Evolutionary conservation across 1,284 basidiomycete species (phyloP), one percentile per base, ranked within the genome.

Genomic region (Puccinia horiana): DNA sequence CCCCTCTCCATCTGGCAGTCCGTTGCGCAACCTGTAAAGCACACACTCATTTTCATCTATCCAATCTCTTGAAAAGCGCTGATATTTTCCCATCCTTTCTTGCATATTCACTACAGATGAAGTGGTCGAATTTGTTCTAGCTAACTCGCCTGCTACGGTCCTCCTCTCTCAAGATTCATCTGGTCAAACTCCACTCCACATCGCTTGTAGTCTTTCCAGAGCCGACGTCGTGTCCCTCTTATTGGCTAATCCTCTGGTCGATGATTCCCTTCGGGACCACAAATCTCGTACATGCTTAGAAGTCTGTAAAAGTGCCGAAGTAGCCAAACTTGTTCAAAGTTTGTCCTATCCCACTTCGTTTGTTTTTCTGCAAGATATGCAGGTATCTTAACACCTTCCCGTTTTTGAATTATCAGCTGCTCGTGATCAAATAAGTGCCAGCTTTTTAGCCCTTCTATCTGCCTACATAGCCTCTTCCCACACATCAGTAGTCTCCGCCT

Each of bases 161-260:
- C 9, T 85, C 78, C 85, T 84, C 72, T 82, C 84, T 0, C 82
- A 83, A 29, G 88, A 88, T 63, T 49, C 84, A 0, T 85, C 87
- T 18, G 91, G 92, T 1, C 93, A 92, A 8, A 95, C 95, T 0
- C 90, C 95, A 0, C 89, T 98, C 0, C 96, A 98, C 86, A 90
- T 98, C 12, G 95, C 95, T 0, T 91, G 93, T 0, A 91, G 92
- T 0, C 89, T 95, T 0, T 93, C 93, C 4, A 90, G 96, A 52
- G 88, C 90, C 2, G 96, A 98, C 83, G 90, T 94, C 12, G 92
- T 89, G 83, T 83, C 85, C 82, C 84, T 85, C 26, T 83, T 88
- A 47, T 84, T 88, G 18, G 82, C 83, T 8, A 84, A 85, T 32
- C 83, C 84, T n/a, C 74, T 81, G 29, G 83, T 95, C 75, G 91